phyloP scores from a whole-genome alignment of 2,329 filamentous ascomycete species.

The Whalleya microplaca region DNA sequence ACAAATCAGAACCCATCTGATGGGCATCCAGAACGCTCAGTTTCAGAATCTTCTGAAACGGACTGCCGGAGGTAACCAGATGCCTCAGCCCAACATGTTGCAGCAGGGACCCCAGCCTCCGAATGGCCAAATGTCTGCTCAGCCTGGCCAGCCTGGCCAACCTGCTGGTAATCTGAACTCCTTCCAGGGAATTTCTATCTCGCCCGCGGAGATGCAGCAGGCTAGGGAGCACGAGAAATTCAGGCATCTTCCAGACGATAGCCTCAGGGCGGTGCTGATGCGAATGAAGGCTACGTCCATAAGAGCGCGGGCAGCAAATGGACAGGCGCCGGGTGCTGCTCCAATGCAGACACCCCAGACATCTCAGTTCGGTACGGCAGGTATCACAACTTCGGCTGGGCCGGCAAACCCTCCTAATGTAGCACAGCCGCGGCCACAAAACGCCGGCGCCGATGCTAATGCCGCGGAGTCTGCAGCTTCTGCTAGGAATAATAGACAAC shows the following conservation, averaged over 20 bases:
- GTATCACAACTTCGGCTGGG: conserved; percentile 23
- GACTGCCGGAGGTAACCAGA: conserved; percentile 19
- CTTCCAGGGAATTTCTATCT: conserved; percentile 19
- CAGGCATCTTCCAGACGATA: conserved; percentile 30
- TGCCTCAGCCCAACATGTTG: conserved; percentile 33
- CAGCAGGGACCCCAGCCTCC: conserved; percentile 37
- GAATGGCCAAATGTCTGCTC: conserved; percentile 29
- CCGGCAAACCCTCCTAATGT: conserved; percentile 24
- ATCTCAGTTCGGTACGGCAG: conserved; percentile 20
- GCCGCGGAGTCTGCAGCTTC: conserved; percentile 22
- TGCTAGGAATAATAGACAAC: conserved; percentile 35
- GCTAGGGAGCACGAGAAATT: conserved; percentile 32
- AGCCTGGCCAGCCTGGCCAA: conserved; percentile 17
- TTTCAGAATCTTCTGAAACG: conserved; percentile 32
- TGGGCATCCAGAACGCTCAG: conserved; percentile 27
- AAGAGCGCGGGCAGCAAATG: conserved; percentile 12
- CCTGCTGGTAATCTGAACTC: conserved; percentile 23
- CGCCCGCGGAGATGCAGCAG: conserved; percentile 29
- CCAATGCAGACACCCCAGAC: conserved; percentile 25
- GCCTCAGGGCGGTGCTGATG: conserved; percentile 24
- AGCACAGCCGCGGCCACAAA: conserved; percentile 30
- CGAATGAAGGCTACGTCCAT: conserved; percentile 29
- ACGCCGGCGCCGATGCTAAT: conserved; percentile 22
- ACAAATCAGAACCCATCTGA: conserved; percentile 15
- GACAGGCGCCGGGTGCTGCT: conserved; percentile 21